Evolutionary conservation across 768 basidiomycete genomes (phyloP).

Genomic region (Strobilomyces echinocephalus): DNA sequence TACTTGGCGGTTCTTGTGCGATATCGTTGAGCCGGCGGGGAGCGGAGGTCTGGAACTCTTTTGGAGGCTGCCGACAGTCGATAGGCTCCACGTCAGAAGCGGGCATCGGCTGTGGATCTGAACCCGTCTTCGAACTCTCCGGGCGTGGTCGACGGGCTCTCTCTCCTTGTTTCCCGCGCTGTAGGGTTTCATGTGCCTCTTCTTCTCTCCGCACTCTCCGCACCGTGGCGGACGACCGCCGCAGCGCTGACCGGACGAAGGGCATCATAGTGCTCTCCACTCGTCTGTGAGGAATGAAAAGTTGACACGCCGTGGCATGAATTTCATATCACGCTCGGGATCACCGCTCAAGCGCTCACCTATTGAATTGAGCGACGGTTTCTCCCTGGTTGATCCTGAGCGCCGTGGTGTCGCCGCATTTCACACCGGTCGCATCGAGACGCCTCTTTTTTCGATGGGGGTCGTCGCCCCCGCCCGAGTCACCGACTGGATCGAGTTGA

Average conservation of each 20-base stretch:
- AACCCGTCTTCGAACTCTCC: slow-evolving; percentile 9
- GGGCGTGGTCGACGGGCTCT: slow-evolving; percentile 5
- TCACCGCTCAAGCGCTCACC: slow-evolving; percentile 46
- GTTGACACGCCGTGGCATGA: slow-evolving; percentile 3
- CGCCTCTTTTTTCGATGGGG: slow-evolving; percentile 27
- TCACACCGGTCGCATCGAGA: slow-evolving; percentile 18
- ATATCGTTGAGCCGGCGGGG: slow-evolving; percentile 70
- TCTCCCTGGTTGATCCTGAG: slow-evolving; percentile 61
- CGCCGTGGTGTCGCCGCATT: slow-evolving; percentile 16
- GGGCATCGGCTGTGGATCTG: slow-evolving; percentile 13
- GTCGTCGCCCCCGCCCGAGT: slow-evolving; percentile 24
- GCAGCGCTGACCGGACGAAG: slow-evolving; percentile 55
- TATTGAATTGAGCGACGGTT: slow-evolving; percentile 71
- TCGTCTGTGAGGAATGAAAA: slow-evolving; percentile 41
- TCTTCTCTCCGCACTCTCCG: slow-evolving; percentile 41
- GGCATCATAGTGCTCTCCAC: slow-evolving; percentile 72
- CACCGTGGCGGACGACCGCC: slow-evolving; percentile 47
- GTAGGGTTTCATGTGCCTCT: slow-evolving; percentile 13
- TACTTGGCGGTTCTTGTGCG: slow-evolving; percentile 60
- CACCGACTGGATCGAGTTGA: slow-evolving; percentile 23
- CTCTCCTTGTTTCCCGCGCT: slow-evolving; percentile 12
- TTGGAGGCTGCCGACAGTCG: slow-evolving; percentile 17
- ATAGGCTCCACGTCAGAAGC: slow-evolving; percentile 19
- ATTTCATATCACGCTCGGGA: slow-evolving; percentile 9
- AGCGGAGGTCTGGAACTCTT: slow-evolving; percentile 53